Evolutionary conservation across 768 basidiomycete species (phyloP).

Genomic region (Gyrodon lividus): DNA sequence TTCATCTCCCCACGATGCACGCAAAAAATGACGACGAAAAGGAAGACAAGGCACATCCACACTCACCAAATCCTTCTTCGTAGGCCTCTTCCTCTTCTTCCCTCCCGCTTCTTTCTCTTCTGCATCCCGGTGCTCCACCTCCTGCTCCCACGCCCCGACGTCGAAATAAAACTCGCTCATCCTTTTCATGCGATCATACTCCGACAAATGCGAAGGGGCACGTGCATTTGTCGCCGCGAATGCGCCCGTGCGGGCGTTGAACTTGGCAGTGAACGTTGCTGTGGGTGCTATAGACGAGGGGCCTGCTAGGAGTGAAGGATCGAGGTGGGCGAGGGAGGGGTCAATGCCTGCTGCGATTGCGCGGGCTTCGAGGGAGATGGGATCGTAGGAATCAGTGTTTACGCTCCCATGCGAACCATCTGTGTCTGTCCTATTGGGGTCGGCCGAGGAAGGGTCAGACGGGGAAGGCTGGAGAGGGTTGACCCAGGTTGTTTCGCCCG

Average conservation of each 20-base stretch:
- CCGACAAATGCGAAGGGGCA: constrained; percentile 73
- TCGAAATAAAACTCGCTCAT: constrained; percentile 92
- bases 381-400: constrained; percentile 24
- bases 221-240: constrained; percentile 67
- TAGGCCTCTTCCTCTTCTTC: constrained; percentile 75
- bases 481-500: constrained; percentile 80
- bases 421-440: constrained; percentile 18
- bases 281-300: constrained; percentile 31
- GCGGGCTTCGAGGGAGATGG: constrained; percentile 61
- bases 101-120: constrained; percentile 52
- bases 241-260: constrained; percentile 79
- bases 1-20: constrained; percentile 20
- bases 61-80: constrained; percentile 83
- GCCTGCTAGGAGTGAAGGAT: constrained; percentile 59
- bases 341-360: constrained; percentile 81
- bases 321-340: constrained; percentile 75
- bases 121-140: constrained; percentile 50
- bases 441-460: constrained; percentile 22
- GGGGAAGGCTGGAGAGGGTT: constrained; percentile 60
- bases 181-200: constrained; percentile 72
- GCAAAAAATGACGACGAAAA: constrained; percentile 16
- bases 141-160: constrained; percentile 73
- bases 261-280: constrained; percentile 62
- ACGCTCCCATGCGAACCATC: constrained; percentile 15
- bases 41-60: constrained; percentile 2